phyloP scores from a whole-genome alignment of 2,329 filamentous ascomycete genomes.

The Metarhizium anisopliae region DNA sequence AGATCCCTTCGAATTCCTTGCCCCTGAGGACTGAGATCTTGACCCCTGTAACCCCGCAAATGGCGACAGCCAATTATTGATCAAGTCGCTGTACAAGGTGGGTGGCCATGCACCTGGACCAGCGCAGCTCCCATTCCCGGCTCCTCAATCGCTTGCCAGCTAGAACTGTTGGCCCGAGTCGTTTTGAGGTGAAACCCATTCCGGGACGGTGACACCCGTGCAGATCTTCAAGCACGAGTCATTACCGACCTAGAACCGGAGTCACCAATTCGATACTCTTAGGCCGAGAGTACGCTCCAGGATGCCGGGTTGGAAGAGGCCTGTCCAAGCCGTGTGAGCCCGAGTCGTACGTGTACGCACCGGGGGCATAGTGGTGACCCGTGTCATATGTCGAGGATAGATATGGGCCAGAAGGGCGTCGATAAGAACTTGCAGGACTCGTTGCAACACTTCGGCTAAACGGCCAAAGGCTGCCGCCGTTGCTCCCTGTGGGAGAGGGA shows the following conservation, averaged over 20 bases:
- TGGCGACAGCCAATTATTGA: background rate
- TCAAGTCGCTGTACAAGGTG: background rate
- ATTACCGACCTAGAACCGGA: constrained; percentile 44
- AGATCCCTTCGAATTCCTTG: background rate
- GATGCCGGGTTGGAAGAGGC: constrained; percentile 47
- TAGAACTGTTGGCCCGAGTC: background rate
- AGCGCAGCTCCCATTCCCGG: background rate
- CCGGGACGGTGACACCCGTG: background rate
- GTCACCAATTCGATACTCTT: constrained; percentile 58
- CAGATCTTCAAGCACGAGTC: background rate
- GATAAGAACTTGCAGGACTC: constrained; percentile 45
- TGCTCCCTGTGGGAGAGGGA: constrained; percentile 39
- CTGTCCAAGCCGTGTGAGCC: constrained; percentile 35
- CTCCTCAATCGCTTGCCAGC: background rate
- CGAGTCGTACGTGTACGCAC: constrained; percentile 29
- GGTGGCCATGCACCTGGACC: background rate
- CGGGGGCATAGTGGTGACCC: constrained; percentile 25
- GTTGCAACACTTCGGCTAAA: constrained; percentile 41
- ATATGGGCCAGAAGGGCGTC: constrained; percentile 27
- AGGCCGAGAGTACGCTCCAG: constrained; percentile 45
- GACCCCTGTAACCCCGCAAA: constrained; percentile 10
- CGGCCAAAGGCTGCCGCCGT: constrained; percentile 40
- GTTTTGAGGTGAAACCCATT: background rate
- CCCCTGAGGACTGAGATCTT: background rate
- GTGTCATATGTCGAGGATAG: constrained; percentile 46